Evolutionary conservation across 345 rosid genomes (phyloP).

Genomic region (Melaleuca alternifolia): DNA sequence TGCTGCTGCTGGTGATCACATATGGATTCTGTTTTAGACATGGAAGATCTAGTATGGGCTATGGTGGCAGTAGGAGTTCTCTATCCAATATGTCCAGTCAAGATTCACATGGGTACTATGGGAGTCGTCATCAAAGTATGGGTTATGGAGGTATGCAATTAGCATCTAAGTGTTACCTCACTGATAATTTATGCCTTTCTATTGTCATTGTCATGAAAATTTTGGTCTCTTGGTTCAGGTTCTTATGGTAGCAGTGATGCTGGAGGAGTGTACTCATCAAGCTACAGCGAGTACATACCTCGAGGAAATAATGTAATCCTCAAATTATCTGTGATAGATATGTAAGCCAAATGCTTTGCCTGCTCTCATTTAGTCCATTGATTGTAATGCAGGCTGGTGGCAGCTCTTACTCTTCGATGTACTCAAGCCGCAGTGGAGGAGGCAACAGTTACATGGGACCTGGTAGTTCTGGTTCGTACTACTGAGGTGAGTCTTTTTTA

Average conservation of each 20-base stretch:
- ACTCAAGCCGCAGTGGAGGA: constrained; percentile 74
- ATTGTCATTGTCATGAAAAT: background rate
- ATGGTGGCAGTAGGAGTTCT: constrained; percentile 75
- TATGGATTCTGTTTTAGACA: constrained; percentile 34
- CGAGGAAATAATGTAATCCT: constrained; percentile 68
- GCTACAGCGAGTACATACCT: constrained; percentile 66
- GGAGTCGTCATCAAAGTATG: constrained; percentile 72
- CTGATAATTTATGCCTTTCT: background rate
- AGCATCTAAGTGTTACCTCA: background rate
- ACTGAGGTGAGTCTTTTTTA: constrained; percentile 45
- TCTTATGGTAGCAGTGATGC: constrained; percentile 61
- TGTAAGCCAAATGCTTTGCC: background rate
- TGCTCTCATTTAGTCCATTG: background rate
- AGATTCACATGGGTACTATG: constrained; percentile 72
- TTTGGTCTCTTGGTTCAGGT: constrained; percentile 32
- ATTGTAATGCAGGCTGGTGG: constrained; percentile 62
- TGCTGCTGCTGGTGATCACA: background rate
- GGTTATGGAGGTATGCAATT: constrained; percentile 52
- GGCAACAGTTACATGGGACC: constrained; percentile 70
- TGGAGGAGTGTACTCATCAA: constrained; percentile 72
- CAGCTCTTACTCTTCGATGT: constrained; percentile 77
- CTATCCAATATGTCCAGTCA: constrained; percentile 34
- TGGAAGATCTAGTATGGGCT: constrained; percentile 72
- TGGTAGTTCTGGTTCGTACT: constrained; percentile 87
- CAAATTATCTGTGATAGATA: background rate